Evolutionary conservation across 1,284 basidiomycete genomes (phyloP), one percentile per base, ranked within the genome.

Genomic region (Papiliotrema flavescens): DNA sequence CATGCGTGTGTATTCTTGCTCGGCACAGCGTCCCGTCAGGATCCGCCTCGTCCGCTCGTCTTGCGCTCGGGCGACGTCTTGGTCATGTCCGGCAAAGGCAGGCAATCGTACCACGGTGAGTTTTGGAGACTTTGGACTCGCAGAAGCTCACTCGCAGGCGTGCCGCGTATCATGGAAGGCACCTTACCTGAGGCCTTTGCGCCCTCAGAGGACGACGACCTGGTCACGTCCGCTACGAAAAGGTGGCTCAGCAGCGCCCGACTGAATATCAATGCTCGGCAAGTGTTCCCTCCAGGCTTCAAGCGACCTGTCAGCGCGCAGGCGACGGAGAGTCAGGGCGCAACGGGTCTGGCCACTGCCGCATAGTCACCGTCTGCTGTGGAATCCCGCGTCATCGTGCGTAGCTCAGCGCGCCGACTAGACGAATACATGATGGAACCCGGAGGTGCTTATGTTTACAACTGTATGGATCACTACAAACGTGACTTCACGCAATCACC

Each of bases 231-330:
- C 78, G 81, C 55, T 85, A 88, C 86, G 60, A 76, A 47, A 76
- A 79, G 34, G 86, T 88, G 65, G 54, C 70, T 76, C 28, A 15
- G 53, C 8, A 65, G 60, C 17, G 74, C 68, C 1, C 58, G 76
- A 50, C 87, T 96, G 65, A 96, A 96, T 67, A 80, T 95, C 55
- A 96, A 95, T 66, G 89, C 91, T 3, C 79, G 92, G 50, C 90
- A 94, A 71, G 92, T 80, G 1, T 81, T 79, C 52, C 76, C 77
- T 3, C 74, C 72, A 0, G 70, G 71, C 0, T 70, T 72, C 46
- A 19, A 62, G 42, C 47, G 64, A 39, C 51, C 43, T 11, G 28
- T 32, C 11, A 32, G 28, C 28, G 28, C 6, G 5, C 28, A 32
- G 11, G 28, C 28, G 6, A 11, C 28, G 28, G 5, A 32, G 28